Base-by-base conservation (phyloP, 345 rosid genomes). In the Gossypium herbaceum region DNA sequence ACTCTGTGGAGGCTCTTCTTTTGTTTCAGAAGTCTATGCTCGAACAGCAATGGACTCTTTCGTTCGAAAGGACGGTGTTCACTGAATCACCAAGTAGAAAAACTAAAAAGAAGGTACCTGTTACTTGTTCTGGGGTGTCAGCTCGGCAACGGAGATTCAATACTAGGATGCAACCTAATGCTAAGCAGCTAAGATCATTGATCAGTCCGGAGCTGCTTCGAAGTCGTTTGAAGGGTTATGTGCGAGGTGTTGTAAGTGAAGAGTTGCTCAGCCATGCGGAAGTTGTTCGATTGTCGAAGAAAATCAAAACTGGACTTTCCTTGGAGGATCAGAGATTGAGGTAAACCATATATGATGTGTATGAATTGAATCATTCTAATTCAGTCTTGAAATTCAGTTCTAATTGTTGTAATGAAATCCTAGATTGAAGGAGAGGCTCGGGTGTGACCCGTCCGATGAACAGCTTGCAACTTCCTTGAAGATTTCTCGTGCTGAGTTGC, bases 81-180 rank as follows among this genome's bases (percentile, higher is more conserved):
- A 22, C 34, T 24, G 62, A 58, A 58, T 58, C 39, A 11, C 2
- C 8, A 22, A 76, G 59, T 48, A 78, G 48, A 47, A 86, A 77
- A 75, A 74, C 12, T 59, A 58, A 70, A 56, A 85, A 85, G 86
- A 85, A 87, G 81, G 68, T 89, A 69, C 84, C 84, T 0, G 83
- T 92, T 43, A 87, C 88, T 57, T 82, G 91, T 79, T 94, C 97
- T 6, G 97, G 97, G 61, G 58, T 86, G 54, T 92, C 94, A 29
- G 98, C 98, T 68, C 83, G 97, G 17, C 93, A 87, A 72, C 80
- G 98, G 68, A 92, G 98, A 79, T 73, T 88, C 45, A 76, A 77
- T 70, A 76, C 82, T 57, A 88, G 81, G 86, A 12, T 24, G 34
- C 62, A 58, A 58, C 62, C 62, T 58, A 58, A 58, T 58, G 62